phyloP scores from a whole-genome alignment of 495 filamentous ascomycete genomes.

The Podospora appendiculata region DNA sequence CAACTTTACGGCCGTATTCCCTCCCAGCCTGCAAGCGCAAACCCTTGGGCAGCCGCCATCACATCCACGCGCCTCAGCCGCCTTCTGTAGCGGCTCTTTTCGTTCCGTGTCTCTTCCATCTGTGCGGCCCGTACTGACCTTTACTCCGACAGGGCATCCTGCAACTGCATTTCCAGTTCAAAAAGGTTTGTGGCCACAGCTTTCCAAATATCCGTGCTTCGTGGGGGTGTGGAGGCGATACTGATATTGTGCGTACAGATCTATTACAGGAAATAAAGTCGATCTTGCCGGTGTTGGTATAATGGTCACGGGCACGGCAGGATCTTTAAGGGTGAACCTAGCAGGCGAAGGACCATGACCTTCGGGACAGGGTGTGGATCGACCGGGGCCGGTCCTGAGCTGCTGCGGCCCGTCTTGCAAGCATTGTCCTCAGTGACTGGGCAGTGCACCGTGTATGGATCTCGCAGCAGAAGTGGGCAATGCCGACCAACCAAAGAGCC shows the following conservation, averaged over 20 bases:
- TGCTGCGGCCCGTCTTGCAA: slow-evolving; percentile 7
- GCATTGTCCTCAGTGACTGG: slow-evolving; percentile 2
- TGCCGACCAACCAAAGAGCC: slow-evolving; percentile 5
- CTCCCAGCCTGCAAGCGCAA: slow-evolving; percentile 3
- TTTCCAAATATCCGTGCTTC: neutral
- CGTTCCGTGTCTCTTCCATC: neutral
- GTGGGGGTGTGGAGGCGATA: neutral
- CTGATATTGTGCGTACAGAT: slow-evolving; percentile 45
- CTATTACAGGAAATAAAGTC: slow-evolving; percentile 55
- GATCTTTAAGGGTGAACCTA: neutral
- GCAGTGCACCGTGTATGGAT: slow-evolving; percentile 6
- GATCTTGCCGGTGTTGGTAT: neutral
- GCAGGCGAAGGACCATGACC: neutral
- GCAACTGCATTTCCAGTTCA: slow-evolving; percentile 97
- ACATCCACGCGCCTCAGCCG: neutral
- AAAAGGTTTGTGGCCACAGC: slow-evolving; percentile 49
- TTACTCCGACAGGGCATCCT: slow-evolving; percentile 65
- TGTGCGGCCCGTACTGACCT: neutral
- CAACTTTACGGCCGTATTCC: neutral
- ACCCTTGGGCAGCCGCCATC: slow-evolving; percentile 1
- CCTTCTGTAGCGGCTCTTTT: neutral
- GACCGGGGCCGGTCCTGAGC: neutral
- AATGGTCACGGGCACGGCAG: neutral
- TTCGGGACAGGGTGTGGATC: neutral
- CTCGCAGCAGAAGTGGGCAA: slow-evolving; percentile 6